A percentile compares a stretch with the other conserved stretches of the same genome.
phyloP scores from a whole-genome alignment of 2,329 filamentous ascomycete genomes.

The Calonectria pauciramosa region DNA sequence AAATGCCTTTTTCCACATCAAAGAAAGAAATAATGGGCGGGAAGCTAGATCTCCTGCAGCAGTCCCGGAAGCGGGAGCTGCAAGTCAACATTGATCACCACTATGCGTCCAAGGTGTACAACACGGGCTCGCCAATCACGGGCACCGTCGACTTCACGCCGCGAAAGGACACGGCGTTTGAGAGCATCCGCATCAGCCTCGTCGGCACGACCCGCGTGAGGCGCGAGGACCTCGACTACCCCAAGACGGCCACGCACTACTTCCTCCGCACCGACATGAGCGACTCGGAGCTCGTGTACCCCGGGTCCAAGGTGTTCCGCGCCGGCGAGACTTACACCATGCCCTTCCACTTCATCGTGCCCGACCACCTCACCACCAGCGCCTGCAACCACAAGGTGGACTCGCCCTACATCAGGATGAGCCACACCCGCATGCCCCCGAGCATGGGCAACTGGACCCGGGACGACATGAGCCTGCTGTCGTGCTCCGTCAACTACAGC shows the following conservation, averaged over 20 bases:
- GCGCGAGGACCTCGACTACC: slow-evolving; percentile 37
- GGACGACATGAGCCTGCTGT: slow-evolving; percentile 35
- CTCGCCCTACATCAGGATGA: slow-evolving; percentile 28
- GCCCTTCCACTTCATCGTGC: slow-evolving; percentile 41
- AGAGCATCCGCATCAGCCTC: slow-evolving; percentile 34
- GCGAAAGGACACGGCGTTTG: slow-evolving; percentile 29
- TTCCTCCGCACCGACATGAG: slow-evolving; percentile 43
- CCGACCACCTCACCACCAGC: slow-evolving; percentile 37
- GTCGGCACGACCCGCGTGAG: slow-evolving; percentile 36
- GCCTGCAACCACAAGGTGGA: slow-evolving; percentile 32
- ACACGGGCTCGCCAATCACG: slow-evolving; percentile 40
- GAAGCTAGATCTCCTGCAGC: slow-evolving; percentile 13
- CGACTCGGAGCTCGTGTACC: slow-evolving; percentile 33
- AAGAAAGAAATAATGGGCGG: slow-evolving; percentile 1
- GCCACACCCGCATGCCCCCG: slow-evolving; percentile 36
- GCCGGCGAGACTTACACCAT: slow-evolving; percentile 35
- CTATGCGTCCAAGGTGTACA: slow-evolving; percentile 44
- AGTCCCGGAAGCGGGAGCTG: slow-evolving; percentile 14
- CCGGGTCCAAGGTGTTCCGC: slow-evolving; percentile 27
- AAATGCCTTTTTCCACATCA: not conserved
- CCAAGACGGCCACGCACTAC: slow-evolving; percentile 36
- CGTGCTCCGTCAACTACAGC: slow-evolving; percentile 36
- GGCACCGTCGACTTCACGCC: slow-evolving; percentile 36
- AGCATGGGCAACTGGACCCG: slow-evolving; percentile 39
- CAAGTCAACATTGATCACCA: slow-evolving; percentile 36